phyloP scores from a whole-genome alignment of 2,329 filamentous ascomycete species.

The Mycosphaerelloides madeirae region DNA sequence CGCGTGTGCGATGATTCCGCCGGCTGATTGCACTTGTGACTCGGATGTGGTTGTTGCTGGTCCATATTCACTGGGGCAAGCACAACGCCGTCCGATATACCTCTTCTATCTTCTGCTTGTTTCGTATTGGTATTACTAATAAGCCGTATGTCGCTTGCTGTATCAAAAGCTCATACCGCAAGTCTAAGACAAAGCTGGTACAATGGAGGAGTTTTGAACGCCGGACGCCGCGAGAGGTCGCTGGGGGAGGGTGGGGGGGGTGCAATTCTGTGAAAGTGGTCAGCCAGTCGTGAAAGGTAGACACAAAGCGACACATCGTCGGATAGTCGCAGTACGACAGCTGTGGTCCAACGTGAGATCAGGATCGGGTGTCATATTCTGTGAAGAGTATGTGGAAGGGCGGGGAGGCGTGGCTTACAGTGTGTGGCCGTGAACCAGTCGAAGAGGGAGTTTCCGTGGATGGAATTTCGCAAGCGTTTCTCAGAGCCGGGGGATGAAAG shows the following conservation, averaged over 20 bases:
- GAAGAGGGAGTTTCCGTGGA: neutral
- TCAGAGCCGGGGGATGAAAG: slow-evolving; percentile 8
- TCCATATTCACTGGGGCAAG: neutral
- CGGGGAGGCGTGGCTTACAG: slow-evolving; percentile 2
- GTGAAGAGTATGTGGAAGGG: too few relatives aligned
- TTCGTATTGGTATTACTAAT: neutral
- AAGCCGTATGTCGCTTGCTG: neutral
- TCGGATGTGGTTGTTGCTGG: slow-evolving; percentile 4
- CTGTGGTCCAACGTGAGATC: slow-evolving; percentile 3
- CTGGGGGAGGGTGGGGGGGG: neutral
- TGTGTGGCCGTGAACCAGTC: slow-evolving; percentile 1
- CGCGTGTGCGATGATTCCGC: slow-evolving; percentile 15
- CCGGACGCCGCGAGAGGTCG: slow-evolving; percentile 3
- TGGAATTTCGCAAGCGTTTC: slow-evolving; percentile 8
- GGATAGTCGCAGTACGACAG: slow-evolving; percentile 10
- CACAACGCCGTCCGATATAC: neutral
- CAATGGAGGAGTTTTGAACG: slow-evolving; percentile 6
- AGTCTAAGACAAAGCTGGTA: slow-evolving; percentile 8
- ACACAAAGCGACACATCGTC: neutral
- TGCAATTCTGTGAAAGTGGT: neutral
- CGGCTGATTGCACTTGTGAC: slow-evolving; percentile 17
- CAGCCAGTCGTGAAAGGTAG: neutral
- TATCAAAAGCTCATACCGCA: slow-evolving; percentile 7
- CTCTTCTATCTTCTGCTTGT: neutral
- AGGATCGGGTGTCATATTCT: neutral